phyloP scores from a whole-genome alignment of 257 asterid species.

The Penstemon eatonii region DNA sequence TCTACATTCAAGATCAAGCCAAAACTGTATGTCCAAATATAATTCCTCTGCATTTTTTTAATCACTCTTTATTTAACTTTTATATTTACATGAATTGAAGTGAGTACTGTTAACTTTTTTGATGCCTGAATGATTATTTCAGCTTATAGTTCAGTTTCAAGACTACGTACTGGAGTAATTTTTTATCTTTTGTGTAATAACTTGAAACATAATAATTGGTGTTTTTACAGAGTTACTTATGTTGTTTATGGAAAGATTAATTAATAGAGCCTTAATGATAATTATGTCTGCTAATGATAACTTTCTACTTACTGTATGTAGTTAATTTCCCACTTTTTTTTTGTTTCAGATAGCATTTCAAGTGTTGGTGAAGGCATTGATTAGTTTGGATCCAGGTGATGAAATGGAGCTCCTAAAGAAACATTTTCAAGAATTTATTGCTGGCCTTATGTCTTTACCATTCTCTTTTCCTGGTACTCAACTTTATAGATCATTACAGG shows the following conservation, averaged over 20 bases:
- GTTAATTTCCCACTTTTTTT: neutral
- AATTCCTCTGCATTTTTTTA: no score
- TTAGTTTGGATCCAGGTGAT: slow-evolving; percentile 65
- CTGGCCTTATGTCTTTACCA: slow-evolving; percentile 90
- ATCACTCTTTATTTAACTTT: neutral
- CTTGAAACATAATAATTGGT: slow-evolving; percentile 38
- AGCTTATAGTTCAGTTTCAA: slow-evolving; percentile 32
- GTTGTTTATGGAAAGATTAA: slow-evolving; percentile 33
- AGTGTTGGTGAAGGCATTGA: slow-evolving; percentile 79
- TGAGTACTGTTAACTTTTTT: slow-evolving; percentile 15
- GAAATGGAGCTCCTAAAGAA: slow-evolving; percentile 69
- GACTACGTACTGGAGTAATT: neutral
- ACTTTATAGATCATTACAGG: slow-evolving; percentile 83
- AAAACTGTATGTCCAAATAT: slow-evolving; percentile 72
- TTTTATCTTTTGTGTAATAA: slow-evolving; percentile 13
- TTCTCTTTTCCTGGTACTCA: slow-evolving; percentile 79
- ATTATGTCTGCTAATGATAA: slow-evolving; percentile 41
- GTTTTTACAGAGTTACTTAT: slow-evolving; percentile 32
- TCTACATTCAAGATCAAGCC: slow-evolving; percentile 76
- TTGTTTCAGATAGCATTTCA: slow-evolving; percentile 69
- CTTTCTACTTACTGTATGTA: neutral
- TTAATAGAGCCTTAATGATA: slow-evolving; percentile 31
- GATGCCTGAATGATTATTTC: slow-evolving; percentile 34
- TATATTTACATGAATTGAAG: slow-evolving; percentile 28
- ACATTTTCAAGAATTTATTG: slow-evolving; percentile 86